phyloP scores from a whole-genome alignment of 192 early-diverging fungal genomes.

The Backusella morwellensis region DNA sequence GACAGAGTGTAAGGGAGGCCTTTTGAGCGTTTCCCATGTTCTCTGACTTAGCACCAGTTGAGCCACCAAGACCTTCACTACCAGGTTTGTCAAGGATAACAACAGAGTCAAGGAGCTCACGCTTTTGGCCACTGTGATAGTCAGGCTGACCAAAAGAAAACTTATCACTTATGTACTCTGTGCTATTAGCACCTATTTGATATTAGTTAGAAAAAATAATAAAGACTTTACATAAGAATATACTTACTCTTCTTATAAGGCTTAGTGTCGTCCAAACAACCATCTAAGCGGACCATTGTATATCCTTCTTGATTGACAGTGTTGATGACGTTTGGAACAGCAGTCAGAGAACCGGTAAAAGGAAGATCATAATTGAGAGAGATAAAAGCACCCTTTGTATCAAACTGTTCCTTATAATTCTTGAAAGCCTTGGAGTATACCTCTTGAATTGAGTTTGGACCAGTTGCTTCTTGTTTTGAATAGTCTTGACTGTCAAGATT shows the following conservation, averaged over 20 bases:
- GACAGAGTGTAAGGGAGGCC: background rate
- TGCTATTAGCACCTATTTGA: constrained; percentile 23
- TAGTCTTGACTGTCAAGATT: constrained; percentile 51
- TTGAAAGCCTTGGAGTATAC: constrained; percentile 41
- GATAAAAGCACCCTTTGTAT: constrained; percentile 48
- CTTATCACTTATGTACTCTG: constrained; percentile 41
- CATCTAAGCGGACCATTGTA: constrained; percentile 52
- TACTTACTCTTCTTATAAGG: constrained; percentile 47
- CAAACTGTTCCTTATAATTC: constrained; percentile 45
- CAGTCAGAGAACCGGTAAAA: constrained; percentile 38
- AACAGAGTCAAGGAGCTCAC: background rate
- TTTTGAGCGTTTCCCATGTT: background rate
- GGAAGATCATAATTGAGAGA: constrained; percentile 50
- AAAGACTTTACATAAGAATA: background rate
- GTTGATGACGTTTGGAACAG: constrained; percentile 39
- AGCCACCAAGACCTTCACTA: background rate
- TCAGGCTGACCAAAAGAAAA: constrained; percentile 38
- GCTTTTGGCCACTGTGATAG: constrained; percentile 44
- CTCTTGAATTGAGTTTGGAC: constrained; percentile 30
- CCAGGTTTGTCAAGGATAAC: background rate
- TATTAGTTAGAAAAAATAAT: background rate
- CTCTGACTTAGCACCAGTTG: background rate
- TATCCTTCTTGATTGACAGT: constrained; percentile 47
- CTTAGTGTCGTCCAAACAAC: constrained; percentile 41
- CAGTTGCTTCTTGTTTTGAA: constrained; percentile 24